Percentiles rank a stretch among this genome's conserved stretches.
Conservation (phyloP, 208 protist genomes). For the Dictyostelium gargantuum region DNA sequence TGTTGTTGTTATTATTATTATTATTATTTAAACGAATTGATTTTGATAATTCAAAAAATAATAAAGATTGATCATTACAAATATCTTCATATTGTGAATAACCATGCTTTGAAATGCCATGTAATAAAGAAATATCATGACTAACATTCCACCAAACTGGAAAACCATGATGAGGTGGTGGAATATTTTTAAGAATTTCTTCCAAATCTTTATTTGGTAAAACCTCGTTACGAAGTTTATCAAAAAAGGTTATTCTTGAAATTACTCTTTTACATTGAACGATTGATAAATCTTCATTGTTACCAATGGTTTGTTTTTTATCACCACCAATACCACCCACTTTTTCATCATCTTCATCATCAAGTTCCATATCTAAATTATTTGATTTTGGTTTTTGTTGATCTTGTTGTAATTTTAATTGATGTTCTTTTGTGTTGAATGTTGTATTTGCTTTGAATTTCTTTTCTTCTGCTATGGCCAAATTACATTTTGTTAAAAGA, state of each 20-base stretch:
- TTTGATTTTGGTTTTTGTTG: neutral
- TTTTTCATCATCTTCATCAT: conserved; percentile 2
- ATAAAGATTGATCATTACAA: conserved; percentile 18
- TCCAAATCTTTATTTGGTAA: neutral
- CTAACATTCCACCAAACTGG: conserved; percentile 40
- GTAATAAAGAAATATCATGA: conserved; percentile 51
- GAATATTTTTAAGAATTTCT: neutral
- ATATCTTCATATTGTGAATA: conserved; percentile 61
- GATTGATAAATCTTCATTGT: neutral
- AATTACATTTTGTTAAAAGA: conserved; percentile 5
- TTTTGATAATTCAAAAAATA: neutral
- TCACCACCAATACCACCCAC: neutral
- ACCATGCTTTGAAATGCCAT: conserved; percentile 55
- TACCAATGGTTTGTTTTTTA: neutral
- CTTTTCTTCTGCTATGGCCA: neutral
- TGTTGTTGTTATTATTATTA: neutral
- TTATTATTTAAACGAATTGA: neutral
- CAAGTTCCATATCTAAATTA: neutral
- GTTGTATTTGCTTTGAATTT: neutral
- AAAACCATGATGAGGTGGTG: neutral
- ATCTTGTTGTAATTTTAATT: neutral
- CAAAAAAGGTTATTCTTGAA: conserved; percentile 21
- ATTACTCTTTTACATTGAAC: conserved; percentile 39
- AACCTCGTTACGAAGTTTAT: neutral
- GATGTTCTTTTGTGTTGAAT: neutral